phyloP scores from a whole-genome alignment of 2,329 filamentous ascomycete species.

The Dryadomyces quercus-mongolicae region DNA sequence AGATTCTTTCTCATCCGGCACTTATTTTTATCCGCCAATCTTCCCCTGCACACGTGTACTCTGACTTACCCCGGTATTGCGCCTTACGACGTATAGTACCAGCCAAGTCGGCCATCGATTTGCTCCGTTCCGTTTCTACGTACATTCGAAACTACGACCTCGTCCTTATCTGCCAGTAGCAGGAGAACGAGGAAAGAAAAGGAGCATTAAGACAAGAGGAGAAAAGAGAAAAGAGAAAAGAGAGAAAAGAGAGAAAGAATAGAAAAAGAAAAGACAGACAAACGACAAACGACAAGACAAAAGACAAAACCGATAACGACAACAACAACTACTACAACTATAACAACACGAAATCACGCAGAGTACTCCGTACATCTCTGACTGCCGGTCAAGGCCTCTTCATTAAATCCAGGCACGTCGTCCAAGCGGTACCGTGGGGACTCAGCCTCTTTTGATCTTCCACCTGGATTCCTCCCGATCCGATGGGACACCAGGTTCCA shows the following conservation, averaged over 20 bases:
- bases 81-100: background rate
- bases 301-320: background rate
- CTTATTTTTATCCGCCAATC: background rate
- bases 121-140: background rate
- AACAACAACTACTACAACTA: no score
- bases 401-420: background rate
- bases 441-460: conserved; percentile 4
- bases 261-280: no score
- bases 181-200: no score
- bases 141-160: no score
- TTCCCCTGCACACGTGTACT: background rate
- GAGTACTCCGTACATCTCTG: no score
- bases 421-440: background rate
- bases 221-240: no score
- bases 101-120: background rate
- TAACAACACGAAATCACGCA: no score
- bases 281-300: background rate
- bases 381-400: no score
- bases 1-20: background rate
- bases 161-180: no score
- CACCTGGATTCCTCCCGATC: background rate
- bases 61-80: background rate
- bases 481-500: conserved; percentile 7
- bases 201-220: no score
- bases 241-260: background rate